Evolutionary conservation across 495 filamentous ascomycete genomes (phyloP), one percentile per base, ranked within the genome.

Genomic region (Pyrenula aspistea): DNA sequence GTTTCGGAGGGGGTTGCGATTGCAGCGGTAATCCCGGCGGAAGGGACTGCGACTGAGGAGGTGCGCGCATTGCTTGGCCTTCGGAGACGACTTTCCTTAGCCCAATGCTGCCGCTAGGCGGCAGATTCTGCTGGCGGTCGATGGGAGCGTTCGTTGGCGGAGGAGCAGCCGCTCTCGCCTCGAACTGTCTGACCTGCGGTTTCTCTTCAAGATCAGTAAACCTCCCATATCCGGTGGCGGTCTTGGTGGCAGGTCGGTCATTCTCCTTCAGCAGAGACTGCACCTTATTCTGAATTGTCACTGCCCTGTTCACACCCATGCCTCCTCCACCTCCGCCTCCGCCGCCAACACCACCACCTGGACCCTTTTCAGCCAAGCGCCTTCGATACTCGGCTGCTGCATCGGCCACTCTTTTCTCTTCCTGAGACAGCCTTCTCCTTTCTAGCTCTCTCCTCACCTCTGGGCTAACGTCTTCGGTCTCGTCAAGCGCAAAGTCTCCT

Each of bases 371-470:
- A 1, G 88, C 84, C 49, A 95, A 75, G 23, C 86, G 84, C 57
- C 83, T 78, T 2, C 87, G 83, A 64, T 96, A 95, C 67, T 96
- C 93, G 0, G 88, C 91, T n/a, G 89, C 89, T 0, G 91, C 93
- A 49, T 81, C 85, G 31, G 88, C 91, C 10, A 98, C 94, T n/a
- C 93, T 79, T 58, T 84, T 85, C 68, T 98, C 93, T 70, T 97
- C 93, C 67, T 89, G 83, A 20, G 86, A 86, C 20, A 97, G 80
- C 51, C 88, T 82, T 36, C 84, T 78, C 21, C 91, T 82, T 67
- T 98, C 93, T 4, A 96, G 76, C 66, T 97, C 93, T 23, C 93
- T 83, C 25, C 90, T 83, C 76, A 92, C 86, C 69, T 97, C 94
- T 0, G 92, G 89, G 2, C 88, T 82, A 67, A 95, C 78, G 48